Evolutionary conservation across 768 basidiomycete species (phyloP).

Genomic region (Serendipita indica): DNA sequence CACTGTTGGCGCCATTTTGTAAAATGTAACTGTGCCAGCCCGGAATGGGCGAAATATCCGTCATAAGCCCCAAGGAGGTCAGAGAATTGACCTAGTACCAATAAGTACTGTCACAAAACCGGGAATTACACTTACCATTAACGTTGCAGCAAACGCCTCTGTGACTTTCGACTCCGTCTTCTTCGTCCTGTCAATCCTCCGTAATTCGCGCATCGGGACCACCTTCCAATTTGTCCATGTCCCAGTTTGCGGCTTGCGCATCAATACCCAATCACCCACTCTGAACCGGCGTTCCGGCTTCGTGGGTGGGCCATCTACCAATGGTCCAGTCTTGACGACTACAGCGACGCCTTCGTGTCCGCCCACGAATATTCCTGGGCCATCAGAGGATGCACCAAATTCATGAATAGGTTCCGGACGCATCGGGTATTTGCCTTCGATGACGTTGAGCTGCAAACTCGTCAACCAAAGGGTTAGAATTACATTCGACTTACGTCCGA

Average conservation of each 20-base stretch:
- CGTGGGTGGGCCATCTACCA: conserved; percentile 24
- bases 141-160: conserved; percentile 56
- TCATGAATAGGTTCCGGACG: conserved; percentile 32
- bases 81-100: conserved; percentile 55
- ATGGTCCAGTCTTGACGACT: conserved; percentile 45
- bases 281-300: conserved; percentile 21
- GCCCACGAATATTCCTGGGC: conserved; percentile 30
- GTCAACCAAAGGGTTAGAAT: not conserved
- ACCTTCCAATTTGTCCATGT: conserved; percentile 55
- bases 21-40: conserved; percentile 56
- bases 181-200: conserved; percentile 41
- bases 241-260: conserved; percentile 52
- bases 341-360: conserved; percentile 69
- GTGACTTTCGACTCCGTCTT: conserved; percentile 25
- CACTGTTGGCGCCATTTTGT: conserved; percentile 78
- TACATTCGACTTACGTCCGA: conserved; percentile 33
- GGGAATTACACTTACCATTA: conserved; percentile 36
- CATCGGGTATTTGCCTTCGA: conserved; percentile 69
- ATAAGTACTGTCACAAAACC: not conserved
- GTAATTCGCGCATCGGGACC: conserved; percentile 38
- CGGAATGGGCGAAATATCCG: conserved; percentile 40
- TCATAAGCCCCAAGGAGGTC: conserved; percentile 72
- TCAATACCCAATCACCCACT: conserved; percentile 59
- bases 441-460: conserved; percentile 36
- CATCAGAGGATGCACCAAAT: conserved; percentile 24